Base-by-base conservation (phyloP, 139 green algal species). In the Picochlorum sp. region DNA sequence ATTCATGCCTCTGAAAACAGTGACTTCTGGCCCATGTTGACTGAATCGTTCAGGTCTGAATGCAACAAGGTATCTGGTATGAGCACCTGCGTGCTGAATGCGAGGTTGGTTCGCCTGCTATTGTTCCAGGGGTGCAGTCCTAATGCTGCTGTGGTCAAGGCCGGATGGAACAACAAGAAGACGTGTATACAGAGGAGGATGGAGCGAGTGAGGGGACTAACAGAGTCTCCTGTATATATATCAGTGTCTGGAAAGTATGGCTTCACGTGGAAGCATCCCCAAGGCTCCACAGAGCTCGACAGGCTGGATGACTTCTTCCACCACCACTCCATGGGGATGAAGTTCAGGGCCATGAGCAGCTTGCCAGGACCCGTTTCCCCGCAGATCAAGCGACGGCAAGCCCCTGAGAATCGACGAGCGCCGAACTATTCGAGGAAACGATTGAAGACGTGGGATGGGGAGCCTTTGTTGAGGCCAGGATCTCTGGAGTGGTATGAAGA, bases 141-240 rank as follows among this genome's bases (percentile, higher is more conserved):
- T 8, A 52, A 20, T 20, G 18, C 3, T 20, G 16, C 16, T n/a
- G 45, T 52, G 16, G 45, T 52, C 45, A 52, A 52, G 45, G 45
- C 45, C 7, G 45, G 45, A n/a, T 52, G 45, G 45, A 52, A 52
- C 45, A 52, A 52, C 45, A 52, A 52, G 45, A 52, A 23, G 45
- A 52, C 45, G 18, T 52, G 45, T 52, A 52, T 52, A 11, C 18
- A n/a, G 18, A n/a, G 16, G 47, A 23, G 47, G 47, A 23, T 54
- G 16, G 18, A 54, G 16, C 16, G 18, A 20, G 16, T 54, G 47
- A 20, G 16, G 47, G 16, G 47, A n/a, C 16, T 54, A 9, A 54
- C 47, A 54, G 47, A 20, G 18, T 20, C 18, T 54, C 47, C 15
- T 23, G 18, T 54, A 54, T 54, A 23, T 6, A 54, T 54, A 54